Percentiles rank a stretch among this genome's conserved stretches.
Conservation (phyloP, 1,284 basidiomycete species). For the Naganishia sp. region DNA sequence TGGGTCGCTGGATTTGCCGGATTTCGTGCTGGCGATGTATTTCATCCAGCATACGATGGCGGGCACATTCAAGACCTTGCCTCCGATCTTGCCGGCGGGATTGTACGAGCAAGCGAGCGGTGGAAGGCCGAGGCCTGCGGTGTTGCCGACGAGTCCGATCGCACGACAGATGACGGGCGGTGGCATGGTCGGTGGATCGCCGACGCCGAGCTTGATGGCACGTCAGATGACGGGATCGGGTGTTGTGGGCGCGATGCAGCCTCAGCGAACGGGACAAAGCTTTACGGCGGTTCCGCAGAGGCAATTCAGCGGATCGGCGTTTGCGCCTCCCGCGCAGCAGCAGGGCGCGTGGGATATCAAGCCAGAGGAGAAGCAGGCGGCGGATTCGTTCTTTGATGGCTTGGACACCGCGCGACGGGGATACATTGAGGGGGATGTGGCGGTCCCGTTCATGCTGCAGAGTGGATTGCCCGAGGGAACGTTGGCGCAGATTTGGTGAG, state of each 20-base stretch:
- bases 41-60: constrained; percentile 87
- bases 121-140: constrained; percentile 49
- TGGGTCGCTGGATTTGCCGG: constrained; percentile 82
- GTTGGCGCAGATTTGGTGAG: constrained; percentile 88
- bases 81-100: constrained; percentile 76
- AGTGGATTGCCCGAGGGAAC: constrained; percentile 81
- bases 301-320: constrained; percentile 39
- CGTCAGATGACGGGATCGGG: constrained; percentile 32
- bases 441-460: constrained; percentile 94
- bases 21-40: constrained; percentile 97
- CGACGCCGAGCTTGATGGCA: constrained; percentile 37
- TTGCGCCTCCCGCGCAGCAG: constrained; percentile 26
- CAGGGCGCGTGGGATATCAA: constrained; percentile 78
- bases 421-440: constrained; percentile 87
- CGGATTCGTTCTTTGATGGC: constrained; percentile 80
- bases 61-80: constrained; percentile 71
- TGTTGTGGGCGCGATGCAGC: constrained; percentile 40
- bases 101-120: constrained; percentile 83
- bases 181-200: constrained; percentile 29
- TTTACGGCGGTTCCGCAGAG: constrained; percentile 28
- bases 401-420: constrained; percentile 77
- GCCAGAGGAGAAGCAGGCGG: constrained; percentile 72
- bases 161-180: constrained; percentile 44
- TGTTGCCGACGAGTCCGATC: constrained; percentile 39
- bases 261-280: constrained; percentile 59